phyloP scores from a whole-genome alignment of 371 early-diverging fungal genomes.

The Lichtheimia corymbifera region DNA sequence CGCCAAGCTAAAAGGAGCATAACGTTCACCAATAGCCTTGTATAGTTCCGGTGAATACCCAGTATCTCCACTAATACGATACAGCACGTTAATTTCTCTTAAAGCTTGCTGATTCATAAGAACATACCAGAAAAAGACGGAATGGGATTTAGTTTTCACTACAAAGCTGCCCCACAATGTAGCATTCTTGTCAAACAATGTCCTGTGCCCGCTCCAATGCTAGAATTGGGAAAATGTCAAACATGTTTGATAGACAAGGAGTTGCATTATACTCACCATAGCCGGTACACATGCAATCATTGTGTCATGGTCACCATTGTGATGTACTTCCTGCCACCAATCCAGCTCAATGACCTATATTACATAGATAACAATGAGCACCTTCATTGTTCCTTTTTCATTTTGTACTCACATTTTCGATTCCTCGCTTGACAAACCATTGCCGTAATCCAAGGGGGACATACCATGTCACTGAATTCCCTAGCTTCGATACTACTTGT shows the following conservation, averaged over 20 bases:
- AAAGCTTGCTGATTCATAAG: not conserved
- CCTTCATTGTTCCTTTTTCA: not conserved
- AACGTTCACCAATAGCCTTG: slow-evolving; percentile 51
- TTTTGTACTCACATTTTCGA: slow-evolving; percentile 47
- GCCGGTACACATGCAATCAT: slow-evolving; percentile 58
- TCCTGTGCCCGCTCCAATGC: slow-evolving; percentile 58
- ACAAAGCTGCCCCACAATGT: slow-evolving; percentile 65
- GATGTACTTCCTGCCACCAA: slow-evolving; percentile 65
- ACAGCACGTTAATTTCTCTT: not conserved
- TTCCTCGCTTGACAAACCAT: slow-evolving; percentile 54
- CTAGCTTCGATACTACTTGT: slow-evolving; percentile 43
- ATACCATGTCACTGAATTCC: slow-evolving; percentile 63
- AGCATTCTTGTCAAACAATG: slow-evolving; percentile 53
- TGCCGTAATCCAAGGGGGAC: slow-evolving; percentile 58
- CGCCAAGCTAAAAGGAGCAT: slow-evolving; percentile 57
- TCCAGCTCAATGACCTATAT: slow-evolving; percentile 58
- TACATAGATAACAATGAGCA: not conserved
- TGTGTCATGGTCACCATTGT: slow-evolving; percentile 43
- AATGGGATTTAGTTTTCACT: slow-evolving; percentile 38
- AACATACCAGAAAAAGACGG: slow-evolving; percentile 58
- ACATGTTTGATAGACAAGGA: slow-evolving; percentile 1
- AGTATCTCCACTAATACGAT: slow-evolving; percentile 52
- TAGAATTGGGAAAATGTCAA: slow-evolving; percentile 17
- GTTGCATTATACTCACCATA: slow-evolving; percentile 25
- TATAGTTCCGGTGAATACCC: slow-evolving; percentile 63